Conservation (phyloP, 208 protist species). For the Kentomonas sorsogonicus region DNA sequence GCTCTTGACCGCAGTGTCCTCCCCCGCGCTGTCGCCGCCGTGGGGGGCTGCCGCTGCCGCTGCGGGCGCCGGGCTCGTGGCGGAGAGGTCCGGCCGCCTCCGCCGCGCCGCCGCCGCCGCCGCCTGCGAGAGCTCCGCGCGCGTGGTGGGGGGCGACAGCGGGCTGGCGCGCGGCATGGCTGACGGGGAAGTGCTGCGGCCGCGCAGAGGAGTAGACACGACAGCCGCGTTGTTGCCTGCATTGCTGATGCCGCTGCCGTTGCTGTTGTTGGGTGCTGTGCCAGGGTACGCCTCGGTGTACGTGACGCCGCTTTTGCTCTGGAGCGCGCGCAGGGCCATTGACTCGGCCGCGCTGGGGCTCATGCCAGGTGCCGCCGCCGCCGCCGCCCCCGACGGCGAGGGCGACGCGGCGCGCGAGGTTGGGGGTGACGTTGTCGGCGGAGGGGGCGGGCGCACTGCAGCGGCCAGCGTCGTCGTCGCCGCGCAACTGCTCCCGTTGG, state of each 20-base stretch:
- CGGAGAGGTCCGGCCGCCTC: background rate
- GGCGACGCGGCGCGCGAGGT: background rate
- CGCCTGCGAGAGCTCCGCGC: background rate
- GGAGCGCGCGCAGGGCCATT: background rate
- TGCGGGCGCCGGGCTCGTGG: no score
- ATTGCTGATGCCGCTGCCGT: background rate
- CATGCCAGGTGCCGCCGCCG: background rate
- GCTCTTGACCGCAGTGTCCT: background rate
- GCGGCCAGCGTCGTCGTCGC: no score
- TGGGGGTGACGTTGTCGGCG: background rate
- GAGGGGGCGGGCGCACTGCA: background rate
- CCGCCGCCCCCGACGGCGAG: background rate
- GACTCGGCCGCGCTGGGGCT: background rate
- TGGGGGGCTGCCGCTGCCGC: background rate
- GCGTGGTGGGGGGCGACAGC: no score
- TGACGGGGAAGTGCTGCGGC: background rate
- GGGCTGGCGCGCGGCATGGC: no score
- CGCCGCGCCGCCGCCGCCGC: background rate
- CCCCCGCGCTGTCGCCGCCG: background rate
- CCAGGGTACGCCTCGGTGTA: background rate
- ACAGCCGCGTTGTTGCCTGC: background rate
- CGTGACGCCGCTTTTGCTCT: background rate
- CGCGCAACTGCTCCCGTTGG: no score
- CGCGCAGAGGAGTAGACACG: background rate
- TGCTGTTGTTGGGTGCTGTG: background rate